Percentiles rank a stretch among this genome's conserved stretches.
Evolutionary conservation across 2,329 filamentous ascomycete genomes (phyloP).

Genomic region (Epichloe brachyelytri): DNA sequence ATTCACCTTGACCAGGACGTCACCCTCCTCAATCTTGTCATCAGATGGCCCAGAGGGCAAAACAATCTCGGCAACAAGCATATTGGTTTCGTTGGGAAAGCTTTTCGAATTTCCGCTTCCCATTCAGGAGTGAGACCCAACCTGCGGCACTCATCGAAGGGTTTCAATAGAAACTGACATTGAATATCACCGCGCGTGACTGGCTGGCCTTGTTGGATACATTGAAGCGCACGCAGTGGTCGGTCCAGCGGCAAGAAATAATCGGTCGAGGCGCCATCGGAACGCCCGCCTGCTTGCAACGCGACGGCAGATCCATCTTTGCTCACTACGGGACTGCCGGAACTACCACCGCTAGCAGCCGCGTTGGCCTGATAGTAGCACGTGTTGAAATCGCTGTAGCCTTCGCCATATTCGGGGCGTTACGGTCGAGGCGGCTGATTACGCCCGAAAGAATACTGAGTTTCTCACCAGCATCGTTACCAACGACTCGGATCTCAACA

Average conservation of each 20-base stretch:
- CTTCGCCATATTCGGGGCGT: conserved; percentile 97
- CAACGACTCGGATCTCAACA: conserved; percentile 89
- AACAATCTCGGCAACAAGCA: conserved; percentile 93
- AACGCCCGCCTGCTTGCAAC: conserved; percentile 83
- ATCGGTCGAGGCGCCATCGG: conserved; percentile 90
- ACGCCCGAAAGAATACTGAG: conserved; percentile 95
- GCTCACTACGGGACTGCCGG: conserved; percentile 95
- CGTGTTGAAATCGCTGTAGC: conserved; percentile 93
- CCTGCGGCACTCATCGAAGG: conserved; percentile 91
- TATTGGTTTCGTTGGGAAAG: conserved; percentile 85
- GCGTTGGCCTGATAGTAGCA: conserved; percentile 98
- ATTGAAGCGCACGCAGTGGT: conserved; percentile 73
- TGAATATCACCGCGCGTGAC: conserved; percentile 94
- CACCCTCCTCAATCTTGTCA: conserved; percentile 80
- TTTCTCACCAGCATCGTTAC: conserved; percentile 97
- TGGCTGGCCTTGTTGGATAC: conserved; percentile 61
- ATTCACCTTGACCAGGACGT: conserved; percentile 88
- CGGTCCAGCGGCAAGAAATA: conserved; percentile 94
- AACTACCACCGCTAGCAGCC: conserved; percentile 90
- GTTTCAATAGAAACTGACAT: conserved; percentile 92
- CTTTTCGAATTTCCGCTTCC: conserved; percentile 71
- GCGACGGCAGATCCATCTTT: conserved; percentile 87
- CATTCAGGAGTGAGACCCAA: conserved; percentile 74
- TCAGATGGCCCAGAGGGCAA: conserved; percentile 83
- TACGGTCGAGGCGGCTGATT: conserved; percentile 88